phyloP scores from a whole-genome alignment of 192 early-diverging fungal genomes.

The Entophlyctis luteolus region DNA sequence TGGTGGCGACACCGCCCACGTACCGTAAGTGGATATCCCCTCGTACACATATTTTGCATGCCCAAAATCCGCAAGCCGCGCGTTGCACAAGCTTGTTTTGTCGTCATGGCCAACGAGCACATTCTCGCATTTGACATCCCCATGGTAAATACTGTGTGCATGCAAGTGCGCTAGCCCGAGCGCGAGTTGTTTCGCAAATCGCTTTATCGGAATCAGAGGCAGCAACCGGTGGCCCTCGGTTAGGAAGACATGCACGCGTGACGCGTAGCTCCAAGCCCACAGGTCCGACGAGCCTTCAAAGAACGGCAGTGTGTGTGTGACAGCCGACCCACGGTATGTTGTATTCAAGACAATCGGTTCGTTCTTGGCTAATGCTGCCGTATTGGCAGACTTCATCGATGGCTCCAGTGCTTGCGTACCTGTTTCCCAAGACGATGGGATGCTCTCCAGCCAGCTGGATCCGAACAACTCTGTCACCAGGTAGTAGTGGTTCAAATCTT shows the following conservation, averaged over 20 bases:
- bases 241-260: background rate
- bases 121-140: conserved; percentile 17
- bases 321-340: background rate
- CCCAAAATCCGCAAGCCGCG: conserved; percentile 17
- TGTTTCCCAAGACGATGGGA: background rate
- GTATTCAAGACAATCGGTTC: background rate
- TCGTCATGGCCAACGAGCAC: background rate
- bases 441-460: background rate
- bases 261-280: background rate
- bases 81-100: background rate
- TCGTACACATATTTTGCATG: background rate
- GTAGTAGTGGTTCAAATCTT: conserved; percentile 22
- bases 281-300: conserved; percentile 5
- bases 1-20: conserved; percentile 9
- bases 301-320: background rate
- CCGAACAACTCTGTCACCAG: conserved; percentile 21
- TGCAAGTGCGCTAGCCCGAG: background rate
- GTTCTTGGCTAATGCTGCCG: too few species aligned
- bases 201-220: background rate
- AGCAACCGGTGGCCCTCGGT: background rate
- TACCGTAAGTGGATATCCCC: conserved; percentile 14
- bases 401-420: too few species aligned
- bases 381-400: too few species aligned
- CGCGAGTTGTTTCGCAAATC: background rate
- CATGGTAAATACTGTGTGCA: background rate